Conservation (phyloP, 768 basidiomycete genomes). For the Leccinum ochraceum region DNA sequence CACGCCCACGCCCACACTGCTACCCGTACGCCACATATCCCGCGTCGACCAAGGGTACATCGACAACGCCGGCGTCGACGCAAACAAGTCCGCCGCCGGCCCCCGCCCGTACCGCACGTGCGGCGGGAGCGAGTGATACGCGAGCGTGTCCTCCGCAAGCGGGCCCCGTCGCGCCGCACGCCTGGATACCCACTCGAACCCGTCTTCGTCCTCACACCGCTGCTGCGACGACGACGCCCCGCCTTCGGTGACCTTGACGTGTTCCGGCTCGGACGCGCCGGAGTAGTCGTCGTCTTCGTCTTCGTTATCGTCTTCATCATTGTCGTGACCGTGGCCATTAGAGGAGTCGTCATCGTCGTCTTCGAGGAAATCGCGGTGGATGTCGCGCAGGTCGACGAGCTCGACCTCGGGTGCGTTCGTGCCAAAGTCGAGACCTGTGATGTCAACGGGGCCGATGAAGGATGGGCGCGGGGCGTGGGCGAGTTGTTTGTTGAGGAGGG, state of each 20-base stretch:
- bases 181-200: constrained; percentile 80
- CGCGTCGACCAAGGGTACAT: constrained; percentile 36
- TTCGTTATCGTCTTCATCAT: neutral
- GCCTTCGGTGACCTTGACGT: constrained; percentile 50
- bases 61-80: constrained; percentile 48
- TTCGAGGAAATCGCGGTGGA: constrained; percentile 92
- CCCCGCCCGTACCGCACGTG: constrained; percentile 68
- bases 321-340: neutral
- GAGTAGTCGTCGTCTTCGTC: constrained; percentile 46
- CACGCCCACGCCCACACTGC: neutral
- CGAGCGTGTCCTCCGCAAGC: constrained; percentile 50
- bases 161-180: constrained; percentile 53
- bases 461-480: constrained; percentile 73
- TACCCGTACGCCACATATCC: constrained; percentile 44
- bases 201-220: constrained; percentile 61
- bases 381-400: constrained; percentile 89
- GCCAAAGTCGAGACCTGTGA: constrained; percentile 89
- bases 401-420: constrained; percentile 80
- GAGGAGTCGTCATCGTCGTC: constrained; percentile 62
- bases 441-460: constrained; percentile 90
- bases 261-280: constrained; percentile 34
- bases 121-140: constrained; percentile 71
- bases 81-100: constrained; percentile 57
- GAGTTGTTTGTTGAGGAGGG: constrained; percentile 80
- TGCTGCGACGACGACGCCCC: constrained; percentile 18